Conservation (phyloP, 768 basidiomycete genomes). For the Mycena floridula region DNA sequence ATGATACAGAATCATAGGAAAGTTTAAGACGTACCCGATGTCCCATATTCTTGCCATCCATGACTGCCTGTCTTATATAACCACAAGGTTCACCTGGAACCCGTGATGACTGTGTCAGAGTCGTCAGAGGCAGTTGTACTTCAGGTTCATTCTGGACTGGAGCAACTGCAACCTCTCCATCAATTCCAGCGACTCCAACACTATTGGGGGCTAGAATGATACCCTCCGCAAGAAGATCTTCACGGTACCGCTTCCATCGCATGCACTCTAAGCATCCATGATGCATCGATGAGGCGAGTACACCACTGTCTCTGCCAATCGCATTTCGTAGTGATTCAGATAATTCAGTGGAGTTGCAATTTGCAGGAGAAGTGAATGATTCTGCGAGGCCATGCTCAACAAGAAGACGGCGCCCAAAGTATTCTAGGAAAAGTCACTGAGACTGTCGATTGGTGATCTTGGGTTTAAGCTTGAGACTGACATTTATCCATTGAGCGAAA, state of each 20-base stretch:
- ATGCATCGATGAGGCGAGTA: constrained; percentile 4
- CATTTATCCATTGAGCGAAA: constrained; percentile 21
- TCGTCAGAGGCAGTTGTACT: neutral
- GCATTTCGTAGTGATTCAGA: constrained; percentile 5
- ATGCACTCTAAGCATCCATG: constrained; percentile 17
- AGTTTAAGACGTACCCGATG: constrained; percentile 13
- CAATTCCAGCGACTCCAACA: neutral
- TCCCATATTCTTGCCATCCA: constrained; percentile 24
- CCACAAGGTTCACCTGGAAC: constrained; percentile 9
- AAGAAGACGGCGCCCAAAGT: constrained; percentile 17
- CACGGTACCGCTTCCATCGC: constrained; percentile 15
- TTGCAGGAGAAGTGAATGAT: constrained; percentile 9
- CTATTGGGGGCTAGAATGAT: constrained; percentile 2
- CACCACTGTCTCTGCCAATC: constrained; percentile 14
- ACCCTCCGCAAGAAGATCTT: constrained; percentile 10
- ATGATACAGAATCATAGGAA: neutral
- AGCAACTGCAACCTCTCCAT: neutral
- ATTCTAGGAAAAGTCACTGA: constrained; percentile 20
- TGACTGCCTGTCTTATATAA: constrained; percentile 22
- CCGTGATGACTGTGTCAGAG: neutral
- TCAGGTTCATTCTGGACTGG: neutral
- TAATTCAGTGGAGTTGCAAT: constrained; percentile 10
- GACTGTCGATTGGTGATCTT: constrained; percentile 17
- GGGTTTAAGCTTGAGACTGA: constrained; percentile 1
- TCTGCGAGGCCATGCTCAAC: constrained; percentile 7